Evolutionary conservation across 345 rosid species (phyloP), one percentile per base, ranked within the genome.

Genomic region (Trapa incisa): DNA sequence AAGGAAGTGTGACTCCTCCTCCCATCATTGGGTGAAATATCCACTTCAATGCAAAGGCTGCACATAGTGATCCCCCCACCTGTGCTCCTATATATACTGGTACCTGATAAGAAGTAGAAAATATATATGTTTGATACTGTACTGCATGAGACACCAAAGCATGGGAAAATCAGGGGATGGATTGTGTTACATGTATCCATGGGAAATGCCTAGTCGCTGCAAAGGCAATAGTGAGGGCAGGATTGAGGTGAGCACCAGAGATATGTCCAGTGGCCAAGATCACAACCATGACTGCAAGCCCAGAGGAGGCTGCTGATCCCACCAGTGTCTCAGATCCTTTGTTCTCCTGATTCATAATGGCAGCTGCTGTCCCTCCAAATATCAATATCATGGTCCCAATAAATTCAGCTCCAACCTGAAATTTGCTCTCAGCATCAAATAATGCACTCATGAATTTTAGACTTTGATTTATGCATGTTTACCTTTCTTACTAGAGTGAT

Each of bases 201-300:
- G 89, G 92, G 69, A 92, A 92, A 77, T 86, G 89, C 66, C 80
- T 86, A 38, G 87, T 77, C 33, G 95, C 89, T 68, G 98, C 89
- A 72, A 86, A 89, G 58, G 87, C 75, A 68, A 87, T 81, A 73
- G 98, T 89, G 63, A 92, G 4, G 16, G 92, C 75, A 6, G 95
- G 96, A 70, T 92, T 92, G 54, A 89, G 95, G 80, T 92, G 95
- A 13, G 98, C 98, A 17, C 98, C 95, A 3, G 92, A 92, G 75
- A 92, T 89, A 72, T 92, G 98, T 45, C 96, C 92, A 1, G 91
- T 87, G 2, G 96, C 78, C 12, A 87, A 74, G 36, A 92, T 89
- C 43, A 89, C 87, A 68, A 86, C 74, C 96, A 86, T 89, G 45
- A 83, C 92, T 0, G 92, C 94, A 0, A 89, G 80, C n/a, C 96